Conservation (phyloP, 257 asterid species). For the Catharanthus roseus region DNA sequence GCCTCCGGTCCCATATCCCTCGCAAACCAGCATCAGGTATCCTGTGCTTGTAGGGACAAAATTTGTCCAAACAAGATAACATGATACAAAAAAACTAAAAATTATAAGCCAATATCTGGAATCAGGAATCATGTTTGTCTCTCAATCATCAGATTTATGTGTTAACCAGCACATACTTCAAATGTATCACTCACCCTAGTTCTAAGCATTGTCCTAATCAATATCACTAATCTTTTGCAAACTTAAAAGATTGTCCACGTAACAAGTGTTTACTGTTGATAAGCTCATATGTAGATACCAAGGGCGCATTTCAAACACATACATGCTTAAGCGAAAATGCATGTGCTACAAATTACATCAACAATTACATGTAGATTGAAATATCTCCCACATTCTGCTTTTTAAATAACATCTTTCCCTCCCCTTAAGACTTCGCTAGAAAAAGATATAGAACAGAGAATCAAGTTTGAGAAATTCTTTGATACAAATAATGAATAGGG, state of each 20-base stretch:
- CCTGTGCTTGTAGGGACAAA: neutral
- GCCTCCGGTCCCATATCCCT: neutral
- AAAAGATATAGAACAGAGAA: slow-evolving; percentile 54
- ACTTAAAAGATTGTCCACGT: neutral
- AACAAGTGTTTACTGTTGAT: neutral
- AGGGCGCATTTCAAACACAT: neutral
- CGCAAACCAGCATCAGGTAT: neutral
- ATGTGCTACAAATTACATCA: neutral
- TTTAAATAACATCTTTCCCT: slow-evolving; percentile 40
- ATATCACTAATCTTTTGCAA: neutral
- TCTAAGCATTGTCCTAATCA: neutral
- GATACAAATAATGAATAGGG: slow-evolving; percentile 39
- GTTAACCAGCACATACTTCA: neutral
- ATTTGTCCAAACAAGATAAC: slow-evolving; percentile 12
- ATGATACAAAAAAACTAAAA: neutral
- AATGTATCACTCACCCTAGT: neutral
- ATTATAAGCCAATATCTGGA: neutral
- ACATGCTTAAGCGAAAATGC: neutral
- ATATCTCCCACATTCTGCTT: slow-evolving; percentile 15
- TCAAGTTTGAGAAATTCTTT: slow-evolving; percentile 24
- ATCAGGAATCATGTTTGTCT: neutral
- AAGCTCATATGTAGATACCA: neutral
- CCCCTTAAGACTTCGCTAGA: slow-evolving; percentile 47
- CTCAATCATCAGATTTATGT: neutral
- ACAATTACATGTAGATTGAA: slow-evolving; percentile 7